Percentiles rank a stretch among this genome's conserved stretches.
Evolutionary conservation across 495 filamentous ascomycete species (phyloP).

Genomic region (Lindgomyces ingoldianus): DNA sequence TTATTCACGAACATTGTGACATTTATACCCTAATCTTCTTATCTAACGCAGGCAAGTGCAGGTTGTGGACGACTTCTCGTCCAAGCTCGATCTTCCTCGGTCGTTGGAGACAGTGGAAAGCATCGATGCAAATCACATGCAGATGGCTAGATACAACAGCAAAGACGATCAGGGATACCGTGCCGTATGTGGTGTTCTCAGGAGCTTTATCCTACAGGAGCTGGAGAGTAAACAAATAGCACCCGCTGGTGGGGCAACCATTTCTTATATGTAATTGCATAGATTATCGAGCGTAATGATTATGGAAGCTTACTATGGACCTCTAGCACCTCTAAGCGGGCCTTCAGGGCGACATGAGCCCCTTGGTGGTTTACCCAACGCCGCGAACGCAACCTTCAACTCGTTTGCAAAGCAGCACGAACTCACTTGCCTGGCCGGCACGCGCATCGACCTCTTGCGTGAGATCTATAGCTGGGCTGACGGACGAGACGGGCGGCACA

Average conservation of each 20-base stretch:
- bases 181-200: slow-evolving; percentile 40
- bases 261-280: too few species aligned
- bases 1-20: slow-evolving; percentile 7
- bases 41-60: slow-evolving; percentile 23
- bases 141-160: slow-evolving; percentile 44
- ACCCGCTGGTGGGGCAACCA: too few species aligned
- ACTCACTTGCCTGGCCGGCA: slow-evolving; percentile 31
- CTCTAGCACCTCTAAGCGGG: too few species aligned
- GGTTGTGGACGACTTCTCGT: slow-evolving; percentile 45
- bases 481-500: slow-evolving; percentile 6
- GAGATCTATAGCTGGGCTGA: slow-evolving; percentile 36
- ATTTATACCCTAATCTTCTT: background rate
- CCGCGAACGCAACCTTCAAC: slow-evolving; percentile 34
- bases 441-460: slow-evolving; percentile 36
- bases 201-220: slow-evolving; percentile 19
- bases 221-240: too few species aligned
- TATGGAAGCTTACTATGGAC: too few species aligned
- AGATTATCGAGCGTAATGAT: too few species aligned
- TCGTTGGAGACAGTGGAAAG: slow-evolving; percentile 43
- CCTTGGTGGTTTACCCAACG: slow-evolving; percentile 12
- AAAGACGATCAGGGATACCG: slow-evolving; percentile 41
- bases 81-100: slow-evolving; percentile 41
- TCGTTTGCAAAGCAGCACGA: slow-evolving; percentile 25
- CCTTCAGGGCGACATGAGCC: too few species aligned
- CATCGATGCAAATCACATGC: slow-evolving; percentile 46